phyloP scores from a whole-genome alignment of 805 yeast species.

The Starmera caribaea region DNA sequence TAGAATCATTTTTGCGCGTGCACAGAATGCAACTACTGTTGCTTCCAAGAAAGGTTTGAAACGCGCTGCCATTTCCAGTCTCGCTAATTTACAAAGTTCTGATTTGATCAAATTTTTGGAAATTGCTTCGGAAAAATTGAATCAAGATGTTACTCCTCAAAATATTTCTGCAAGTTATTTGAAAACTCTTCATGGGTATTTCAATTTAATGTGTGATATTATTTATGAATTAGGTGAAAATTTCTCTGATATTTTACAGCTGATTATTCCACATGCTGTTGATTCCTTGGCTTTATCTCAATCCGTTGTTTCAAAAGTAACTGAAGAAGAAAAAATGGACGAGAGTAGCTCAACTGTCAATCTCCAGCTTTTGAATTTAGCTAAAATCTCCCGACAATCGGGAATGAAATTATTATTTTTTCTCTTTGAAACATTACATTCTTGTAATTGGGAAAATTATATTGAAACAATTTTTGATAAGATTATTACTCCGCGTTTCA shows the following conservation, averaged over 20 bases:
- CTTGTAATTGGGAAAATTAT: conserved; percentile 47
- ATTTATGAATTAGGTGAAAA: conserved; percentile 50
- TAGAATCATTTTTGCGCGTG: conserved; percentile 79
- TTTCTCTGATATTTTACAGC: conserved; percentile 36
- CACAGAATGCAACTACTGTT: conserved; percentile 57
- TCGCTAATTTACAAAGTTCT: conserved; percentile 45
- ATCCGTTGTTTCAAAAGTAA: conserved; percentile 20
- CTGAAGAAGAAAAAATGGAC: too few relatives aligned
- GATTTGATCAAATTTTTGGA: conserved; percentile 51
- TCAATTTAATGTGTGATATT: conserved; percentile 48
- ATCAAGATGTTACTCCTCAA: conserved; percentile 18
- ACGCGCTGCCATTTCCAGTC: conserved; percentile 53
- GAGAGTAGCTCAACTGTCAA: conserved; percentile 6
- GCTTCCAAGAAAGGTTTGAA: conserved; percentile 68
- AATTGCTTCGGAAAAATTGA: conserved; percentile 50
- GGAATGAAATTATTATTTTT: conserved; percentile 58
- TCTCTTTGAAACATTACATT: conserved; percentile 45
- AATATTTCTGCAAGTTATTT: conserved; percentile 24
- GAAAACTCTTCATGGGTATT: conserved; percentile 53
- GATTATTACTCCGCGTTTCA: conserved; percentile 57
- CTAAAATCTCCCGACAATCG: conserved; percentile 51
- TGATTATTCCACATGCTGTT: conserved; percentile 47
- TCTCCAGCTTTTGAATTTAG: conserved; percentile 21
- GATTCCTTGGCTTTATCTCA: conserved; percentile 49
- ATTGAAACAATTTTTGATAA: conserved; percentile 39